phyloP scores from a whole-genome alignment of 331 rosid genomes.

The Malus hybrid region DNA sequence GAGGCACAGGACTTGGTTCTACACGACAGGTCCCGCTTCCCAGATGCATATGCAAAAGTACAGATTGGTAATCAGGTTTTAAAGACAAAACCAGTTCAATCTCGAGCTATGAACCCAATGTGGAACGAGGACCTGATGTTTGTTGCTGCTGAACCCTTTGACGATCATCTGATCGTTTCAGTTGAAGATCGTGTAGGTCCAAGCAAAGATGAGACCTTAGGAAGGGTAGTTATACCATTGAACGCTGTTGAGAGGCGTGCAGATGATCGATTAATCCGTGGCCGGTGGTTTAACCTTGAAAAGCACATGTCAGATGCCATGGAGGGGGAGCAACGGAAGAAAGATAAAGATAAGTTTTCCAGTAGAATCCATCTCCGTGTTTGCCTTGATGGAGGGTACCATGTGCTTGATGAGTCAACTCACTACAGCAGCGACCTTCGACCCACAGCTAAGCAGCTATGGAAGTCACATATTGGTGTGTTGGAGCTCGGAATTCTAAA shows the following conservation, averaged over 20 bases:
- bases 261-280: conserved; percentile 47
- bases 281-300: conserved; percentile 60
- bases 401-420: conserved; percentile 87
- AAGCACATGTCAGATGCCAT: conserved; percentile 57
- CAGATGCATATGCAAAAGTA: conserved; percentile 70
- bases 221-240: conserved; percentile 53
- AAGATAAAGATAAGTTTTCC: conserved; percentile 35
- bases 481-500: conserved; percentile 77
- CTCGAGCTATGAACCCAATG: conserved; percentile 34
- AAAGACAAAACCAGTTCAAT: conserved; percentile 52
- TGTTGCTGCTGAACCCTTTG: conserved; percentile 91
- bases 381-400: conserved; percentile 95
- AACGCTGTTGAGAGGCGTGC: conserved; percentile 62
- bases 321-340: conserved; percentile 44
- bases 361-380: conserved; percentile 59
- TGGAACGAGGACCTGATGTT: conserved; percentile 83
- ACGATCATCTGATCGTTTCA: conserved; percentile 52
- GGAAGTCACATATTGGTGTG: conserved; percentile 73
- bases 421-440: conserved; percentile 84
- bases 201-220: conserved; percentile 66
- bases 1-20: conserved; percentile 80
- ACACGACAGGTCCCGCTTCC: conserved; percentile 48
- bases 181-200: conserved; percentile 73
- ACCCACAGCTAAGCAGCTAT: conserved; percentile 71
- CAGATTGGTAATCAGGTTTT: conserved; percentile 65